A percentile compares a stretch with the other conserved stretches of the same genome.
Evolutionary conservation across 345 rosid species (phyloP).

Genomic region (Clausena lansium): DNA sequence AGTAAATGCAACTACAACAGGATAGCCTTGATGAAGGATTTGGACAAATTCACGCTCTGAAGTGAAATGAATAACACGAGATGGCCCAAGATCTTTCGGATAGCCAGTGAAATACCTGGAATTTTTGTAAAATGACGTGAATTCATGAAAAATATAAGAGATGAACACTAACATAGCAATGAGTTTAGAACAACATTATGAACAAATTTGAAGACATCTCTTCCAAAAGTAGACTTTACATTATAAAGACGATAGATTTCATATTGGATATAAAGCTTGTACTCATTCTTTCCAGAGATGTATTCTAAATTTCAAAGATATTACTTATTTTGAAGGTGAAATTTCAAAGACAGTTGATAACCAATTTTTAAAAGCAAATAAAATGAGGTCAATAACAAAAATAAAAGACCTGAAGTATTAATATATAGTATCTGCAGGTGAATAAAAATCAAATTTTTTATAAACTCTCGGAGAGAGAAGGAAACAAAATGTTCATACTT

Average conservation of each 20-base stretch:
- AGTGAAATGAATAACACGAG: conserved; percentile 70
- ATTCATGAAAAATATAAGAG: neutral
- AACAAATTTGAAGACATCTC: neutral
- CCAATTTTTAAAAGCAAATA: no score
- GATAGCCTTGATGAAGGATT: conserved; percentile 77
- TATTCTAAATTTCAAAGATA: no score
- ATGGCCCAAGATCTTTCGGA: conserved; percentile 87
- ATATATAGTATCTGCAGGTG: neutral
- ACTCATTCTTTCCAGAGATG: no score
- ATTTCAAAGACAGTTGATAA: no score
- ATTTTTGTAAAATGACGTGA: conserved; percentile 5
- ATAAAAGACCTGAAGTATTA: neutral
- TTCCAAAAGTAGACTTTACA: no score
- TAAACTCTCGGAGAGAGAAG: neutral
- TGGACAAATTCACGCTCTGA: conserved; percentile 94
- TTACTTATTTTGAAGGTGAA: no score
- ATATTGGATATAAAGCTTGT: no score
- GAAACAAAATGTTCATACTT: conserved; percentile 40
- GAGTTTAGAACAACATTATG: neutral
- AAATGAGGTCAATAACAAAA: no score
- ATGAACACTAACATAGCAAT: neutral
- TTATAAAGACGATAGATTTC: no score
- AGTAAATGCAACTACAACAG: conserved; percentile 85
- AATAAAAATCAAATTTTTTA: neutral
- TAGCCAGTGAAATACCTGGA: conserved; percentile 81